Evolutionary conservation across 202 grass and related monocot genomes (phyloP).

Genomic region (Dendrocalamus latiflorus): DNA sequence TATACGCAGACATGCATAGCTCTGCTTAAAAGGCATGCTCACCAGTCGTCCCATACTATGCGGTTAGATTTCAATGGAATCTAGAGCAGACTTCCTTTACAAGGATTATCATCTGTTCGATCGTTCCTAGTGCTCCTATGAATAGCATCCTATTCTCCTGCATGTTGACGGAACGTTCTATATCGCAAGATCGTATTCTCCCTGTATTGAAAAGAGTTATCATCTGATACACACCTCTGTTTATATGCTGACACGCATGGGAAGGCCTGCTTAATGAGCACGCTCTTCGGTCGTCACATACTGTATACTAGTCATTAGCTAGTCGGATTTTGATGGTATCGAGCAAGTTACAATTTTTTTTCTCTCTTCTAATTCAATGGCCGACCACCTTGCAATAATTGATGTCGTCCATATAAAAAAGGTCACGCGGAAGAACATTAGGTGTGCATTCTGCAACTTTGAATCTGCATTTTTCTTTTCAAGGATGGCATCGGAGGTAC

Average conservation of each 20-base stretch:
- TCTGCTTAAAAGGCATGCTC: too few species aligned
- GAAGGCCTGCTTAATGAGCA: neutral
- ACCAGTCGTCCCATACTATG: too few species aligned
- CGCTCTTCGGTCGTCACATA: neutral
- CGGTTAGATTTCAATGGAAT: too few species aligned
- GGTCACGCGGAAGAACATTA: neutral
- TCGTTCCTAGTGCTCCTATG: neutral
- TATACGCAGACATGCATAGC: too few species aligned
- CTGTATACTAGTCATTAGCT: neutral
- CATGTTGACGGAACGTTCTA: neutral
- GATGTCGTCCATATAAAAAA: conserved; percentile 1
- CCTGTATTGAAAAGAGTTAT: neutral
- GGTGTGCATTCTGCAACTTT: neutral
- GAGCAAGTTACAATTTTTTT: neutral
- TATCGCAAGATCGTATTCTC: neutral
- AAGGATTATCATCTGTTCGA: neutral
- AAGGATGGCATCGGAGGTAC: neutral
- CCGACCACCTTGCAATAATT: conserved; percentile 15
- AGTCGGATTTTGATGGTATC: neutral
- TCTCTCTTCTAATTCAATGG: neutral
- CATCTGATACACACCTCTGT: neutral
- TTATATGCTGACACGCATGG: neutral
- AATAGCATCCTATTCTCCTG: neutral
- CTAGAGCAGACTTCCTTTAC: neutral
- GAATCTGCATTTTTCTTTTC: conserved; percentile 5